Base-by-base conservation (phyloP, 2,329 filamentous ascomycete genomes). In the Botrytis deweyae region DNA sequence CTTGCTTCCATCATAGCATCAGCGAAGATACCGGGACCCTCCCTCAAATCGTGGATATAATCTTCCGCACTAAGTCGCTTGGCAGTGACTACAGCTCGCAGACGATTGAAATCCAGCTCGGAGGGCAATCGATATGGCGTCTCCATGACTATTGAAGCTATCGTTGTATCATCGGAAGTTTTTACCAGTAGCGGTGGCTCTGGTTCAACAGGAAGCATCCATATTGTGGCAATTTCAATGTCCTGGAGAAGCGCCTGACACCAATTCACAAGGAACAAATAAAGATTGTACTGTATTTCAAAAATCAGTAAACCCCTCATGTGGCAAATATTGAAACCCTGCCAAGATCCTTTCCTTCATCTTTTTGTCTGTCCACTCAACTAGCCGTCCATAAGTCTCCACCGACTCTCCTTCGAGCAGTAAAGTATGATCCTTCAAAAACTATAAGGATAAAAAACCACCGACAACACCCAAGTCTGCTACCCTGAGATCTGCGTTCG, bases 361-460 rank as follows among this genome's bases (percentile, higher is more conserved):
- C 9, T 1, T n/a, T 44, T 20, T 1, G 8, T 44, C 12, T 20
- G 18, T 33, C 62, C n/a, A 64, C 18, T 8, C 9, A 29, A 22
- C 6, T 29, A 33, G 18, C 5, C 16, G 14, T 22, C 62, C 62
- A 9, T 44, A 64, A 12, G 3, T 44, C 9, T 64, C 25, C 22
- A 1, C 3, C 14, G 9, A 20, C 9, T 64, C 14, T 46, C n/a
- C 40, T 29, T 64, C 25, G 5, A 64, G 18, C n/a, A 44, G n/a
- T n/a, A 44, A 7, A 22, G 8, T 22, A 18, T 64, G 4, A 20
- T 64, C 8, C n/a, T 64, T 46, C n/a, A 44, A 16, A 20, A 33
- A 44, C 4, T 1, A 0, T 14, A 33, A 22, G 12, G n/a, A 1
- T 33, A 44, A 12, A 18, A 12, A 1, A 10, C 62, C 62, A 10